Evolutionary conservation across 306 rosid species (phyloP).

Genomic region (Prunus mira): DNA sequence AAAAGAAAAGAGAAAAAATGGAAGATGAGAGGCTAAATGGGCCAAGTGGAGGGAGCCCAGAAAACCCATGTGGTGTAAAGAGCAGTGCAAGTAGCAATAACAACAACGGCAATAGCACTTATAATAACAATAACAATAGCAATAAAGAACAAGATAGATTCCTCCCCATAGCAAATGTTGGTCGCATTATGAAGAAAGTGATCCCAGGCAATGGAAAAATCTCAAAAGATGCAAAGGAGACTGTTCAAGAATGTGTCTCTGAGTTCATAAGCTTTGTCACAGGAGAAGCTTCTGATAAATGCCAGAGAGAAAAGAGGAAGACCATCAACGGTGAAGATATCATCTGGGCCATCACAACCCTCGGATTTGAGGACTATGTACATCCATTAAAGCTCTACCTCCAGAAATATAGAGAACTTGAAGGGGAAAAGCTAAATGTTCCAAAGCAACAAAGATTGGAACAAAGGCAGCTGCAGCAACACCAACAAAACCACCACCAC

Average conservation of each 20-base stretch:
- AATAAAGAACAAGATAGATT: slow-evolving; percentile 68
- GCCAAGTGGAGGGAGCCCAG: slow-evolving; percentile 38
- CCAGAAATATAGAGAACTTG: slow-evolving; percentile 61
- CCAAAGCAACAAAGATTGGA: slow-evolving; percentile 54
- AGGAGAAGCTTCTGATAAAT: slow-evolving; percentile 67
- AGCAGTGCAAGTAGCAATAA: not conserved
- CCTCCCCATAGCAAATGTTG: slow-evolving; percentile 71
- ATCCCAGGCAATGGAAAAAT: slow-evolving; percentile 64
- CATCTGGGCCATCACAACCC: slow-evolving; percentile 72
- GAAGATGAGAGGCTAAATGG: slow-evolving; percentile 49
- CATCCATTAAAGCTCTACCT: slow-evolving; percentile 57
- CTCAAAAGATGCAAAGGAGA: slow-evolving; percentile 77
- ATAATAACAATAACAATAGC: not conserved
- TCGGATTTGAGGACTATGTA: slow-evolving; percentile 67
- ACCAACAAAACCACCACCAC: slow-evolving; percentile 1
- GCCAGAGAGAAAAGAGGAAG: slow-evolving; percentile 73
- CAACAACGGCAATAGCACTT: slow-evolving; percentile 17
- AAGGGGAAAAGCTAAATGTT: slow-evolving; percentile 60
- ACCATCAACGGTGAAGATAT: slow-evolving; percentile 71
- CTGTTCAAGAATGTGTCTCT: slow-evolving; percentile 72
- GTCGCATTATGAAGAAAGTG: slow-evolving; percentile 73
- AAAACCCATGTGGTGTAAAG: slow-evolving; percentile 42
- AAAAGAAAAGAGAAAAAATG: slow-evolving; percentile 18
- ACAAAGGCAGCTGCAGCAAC: slow-evolving; percentile 23
- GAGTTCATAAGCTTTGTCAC: slow-evolving; percentile 81